Evolutionary conservation across 106 monocot genomes (phyloP).

Genomic region (Ottelia alismoides): DNA sequence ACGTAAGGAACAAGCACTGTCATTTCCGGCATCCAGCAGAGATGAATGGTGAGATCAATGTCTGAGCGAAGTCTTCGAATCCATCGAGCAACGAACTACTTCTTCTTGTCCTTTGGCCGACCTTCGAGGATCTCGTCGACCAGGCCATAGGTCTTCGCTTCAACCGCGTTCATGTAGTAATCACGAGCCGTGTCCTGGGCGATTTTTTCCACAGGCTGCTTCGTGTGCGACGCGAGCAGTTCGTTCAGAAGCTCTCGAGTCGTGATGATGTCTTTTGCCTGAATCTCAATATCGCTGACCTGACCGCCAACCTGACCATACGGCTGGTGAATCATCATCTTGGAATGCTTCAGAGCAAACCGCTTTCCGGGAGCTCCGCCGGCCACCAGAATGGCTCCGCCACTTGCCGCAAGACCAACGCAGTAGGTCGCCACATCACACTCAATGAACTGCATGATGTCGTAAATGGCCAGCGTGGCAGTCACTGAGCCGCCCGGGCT

Average conservation of each 20-base stretch:
- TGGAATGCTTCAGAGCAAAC: slow-evolving; percentile 39
- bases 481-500: slow-evolving; percentile 71
- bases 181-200: slow-evolving; percentile 45
- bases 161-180: slow-evolving; percentile 54
- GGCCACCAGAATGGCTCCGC: slow-evolving; percentile 63
- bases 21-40: too few species aligned
- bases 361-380: slow-evolving; percentile 50
- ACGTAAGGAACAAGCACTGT: too few species aligned
- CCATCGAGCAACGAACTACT: too few species aligned
- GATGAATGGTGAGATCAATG: too few species aligned
- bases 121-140: too few species aligned
- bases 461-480: slow-evolving; percentile 60
- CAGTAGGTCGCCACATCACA: slow-evolving; percentile 61
- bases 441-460: slow-evolving; percentile 62
- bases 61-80: too few species aligned
- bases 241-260: slow-evolving; percentile 36
- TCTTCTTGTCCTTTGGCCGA: too few species aligned
- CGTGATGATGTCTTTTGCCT: slow-evolving; percentile 67
- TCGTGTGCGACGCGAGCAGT: slow-evolving; percentile 50
- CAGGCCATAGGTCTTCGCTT: slow-evolving; percentile 66
- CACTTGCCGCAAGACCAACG: slow-evolving; percentile 62
- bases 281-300: slow-evolving; percentile 53
- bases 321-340: slow-evolving; percentile 77
- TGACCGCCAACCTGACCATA: slow-evolving; percentile 38
- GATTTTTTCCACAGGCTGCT: slow-evolving; percentile 24